Evolutionary conservation across 2,329 filamentous ascomycete species (phyloP), one percentile per base, ranked within the genome.

Genomic region (Diaporthe longicolla): DNA sequence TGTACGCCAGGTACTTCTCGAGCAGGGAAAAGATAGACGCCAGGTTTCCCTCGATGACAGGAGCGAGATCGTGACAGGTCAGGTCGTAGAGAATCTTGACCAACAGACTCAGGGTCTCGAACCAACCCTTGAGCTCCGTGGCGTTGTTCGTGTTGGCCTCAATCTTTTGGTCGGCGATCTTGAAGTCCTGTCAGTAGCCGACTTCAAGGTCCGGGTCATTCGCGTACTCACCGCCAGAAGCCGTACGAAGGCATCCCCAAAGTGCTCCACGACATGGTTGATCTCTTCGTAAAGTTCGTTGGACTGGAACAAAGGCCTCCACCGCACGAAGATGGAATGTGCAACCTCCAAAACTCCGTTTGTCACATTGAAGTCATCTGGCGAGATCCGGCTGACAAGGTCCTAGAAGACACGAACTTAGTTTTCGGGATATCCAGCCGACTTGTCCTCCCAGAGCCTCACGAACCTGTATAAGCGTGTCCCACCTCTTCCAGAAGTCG

Each of bases 261-360:
- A 98, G 73, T 92, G 95, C 75, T 87, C 86, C 70, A 99, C 89
- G 73, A 99, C 97, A 85, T 99, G 97, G 83, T 98, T 97, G 86
- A 99, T 97, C 85, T 99, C 97, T 48, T 91, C 93, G 83, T 95
- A 99, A 15, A 99, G 90, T 68, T 94, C 95, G 83, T 99, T 95
- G 57, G 95, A 98, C 76, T 94, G 92, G 85, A 97, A 98, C 54
- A 99, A 88, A 11, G 97, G 97, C 77, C 97, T 90, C 97, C 97
- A 99, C 82, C 97, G 89, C 82, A 93, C 94, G 85, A 98, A 99
- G 79, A 99, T 98, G 65, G 97, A 98, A 85, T 99, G 97, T 78
- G 97, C 97, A 58, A 99, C 97, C 84, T 98, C 95, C 75, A 99
- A 88, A 24, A 99, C 97, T 77, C 97, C 97, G 79, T 95, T 94